Base-by-base conservation (phyloP, 2,329 filamentous ascomycete genomes). In the Trichoderma sp. region DNA sequence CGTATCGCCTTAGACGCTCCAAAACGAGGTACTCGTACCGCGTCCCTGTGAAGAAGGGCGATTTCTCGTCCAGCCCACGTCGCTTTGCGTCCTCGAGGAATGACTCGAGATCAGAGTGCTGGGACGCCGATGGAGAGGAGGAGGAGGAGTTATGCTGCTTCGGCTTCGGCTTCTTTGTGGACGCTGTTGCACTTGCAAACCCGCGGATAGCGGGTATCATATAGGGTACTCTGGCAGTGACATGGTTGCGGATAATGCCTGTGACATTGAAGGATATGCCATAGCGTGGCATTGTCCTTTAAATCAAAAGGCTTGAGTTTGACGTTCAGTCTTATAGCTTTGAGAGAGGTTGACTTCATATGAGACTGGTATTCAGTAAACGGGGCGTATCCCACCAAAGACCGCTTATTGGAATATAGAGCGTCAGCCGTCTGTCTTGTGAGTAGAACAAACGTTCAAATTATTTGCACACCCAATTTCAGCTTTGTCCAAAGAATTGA, bases 1-100 rank as follows among this genome's bases (percentile, higher is more conserved):
- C 91, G 71, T 93, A 88, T 1, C 84, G 83, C 3, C 87, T 80
- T 0, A 96, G 87, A 1, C 89, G 84, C 4, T 83, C 81, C 6
- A 89, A 88, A 3, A 91, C 89, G 0, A 87, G 91, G 85, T 96
- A 96, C 83, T 97, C 94, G 85, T 94, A 96, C 81, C 89, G 90
- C 0, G 93, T 96, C 78, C 94, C 94, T 59, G 91, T 86, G 81
- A 91, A 95, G 62, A 91, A 87, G 0, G 90, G 91, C 18, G 89
- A 91, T 5, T 82, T 84, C 1, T 85, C 82, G 77, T 90, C 87
- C 27, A 95, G 86, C 1, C 87, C 86, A 0, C 85, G 87, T 67
- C 89, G 88, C 24, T 87, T 82, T 6, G 91, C 91, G 82, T 95
- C 91, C 31, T 87, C 85, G 33, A 93, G 82, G 81, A 95, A 96